Percentiles rank a stretch among this genome's conserved stretches.
Evolutionary conservation across 2,329 filamentous ascomycete genomes (phyloP).

Genomic region (Neocatenulostroma microsporum): DNA sequence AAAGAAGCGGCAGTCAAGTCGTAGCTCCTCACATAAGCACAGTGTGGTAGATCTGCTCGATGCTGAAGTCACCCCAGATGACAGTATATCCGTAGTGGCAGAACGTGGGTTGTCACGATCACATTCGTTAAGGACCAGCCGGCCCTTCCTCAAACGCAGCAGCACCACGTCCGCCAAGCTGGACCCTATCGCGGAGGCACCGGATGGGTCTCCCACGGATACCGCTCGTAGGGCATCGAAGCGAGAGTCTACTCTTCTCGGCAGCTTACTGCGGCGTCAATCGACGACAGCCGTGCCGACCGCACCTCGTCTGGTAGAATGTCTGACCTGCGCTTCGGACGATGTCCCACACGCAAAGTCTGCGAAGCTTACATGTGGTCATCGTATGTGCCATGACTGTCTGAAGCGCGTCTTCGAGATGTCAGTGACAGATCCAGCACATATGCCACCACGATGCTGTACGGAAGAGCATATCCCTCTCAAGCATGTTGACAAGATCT

Average conservation of each 20-base stretch:
- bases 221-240: slow-evolving; percentile 12
- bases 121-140: slow-evolving; percentile 2
- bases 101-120: slow-evolving; percentile 6
- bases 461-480: slow-evolving; percentile 63
- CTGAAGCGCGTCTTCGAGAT: slow-evolving; percentile 66
- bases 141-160: slow-evolving; percentile 14
- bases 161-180: slow-evolving; percentile 18
- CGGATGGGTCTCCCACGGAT: slow-evolving; percentile 17
- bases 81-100: slow-evolving; percentile 23
- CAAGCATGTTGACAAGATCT: slow-evolving; percentile 66
- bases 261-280: slow-evolving; percentile 20
- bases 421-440: slow-evolving; percentile 66
- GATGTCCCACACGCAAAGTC: slow-evolving; percentile 57
- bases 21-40: slow-evolving; percentile 5
- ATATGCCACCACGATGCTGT: slow-evolving; percentile 83
- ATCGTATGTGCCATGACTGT: slow-evolving; percentile 73
- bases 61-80: slow-evolving; percentile 22
- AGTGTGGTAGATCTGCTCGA: slow-evolving; percentile 2
- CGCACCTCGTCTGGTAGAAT: slow-evolving; percentile 44
- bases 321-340: slow-evolving; percentile 62
- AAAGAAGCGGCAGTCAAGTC: too few species aligned
- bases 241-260: slow-evolving; percentile 22
- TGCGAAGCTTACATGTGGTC: slow-evolving; percentile 66
- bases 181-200: slow-evolving; percentile 16
- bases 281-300: slow-evolving; percentile 11